Conservation (phyloP, 768 basidiomycete genomes). For the Leccinellum albellum region DNA sequence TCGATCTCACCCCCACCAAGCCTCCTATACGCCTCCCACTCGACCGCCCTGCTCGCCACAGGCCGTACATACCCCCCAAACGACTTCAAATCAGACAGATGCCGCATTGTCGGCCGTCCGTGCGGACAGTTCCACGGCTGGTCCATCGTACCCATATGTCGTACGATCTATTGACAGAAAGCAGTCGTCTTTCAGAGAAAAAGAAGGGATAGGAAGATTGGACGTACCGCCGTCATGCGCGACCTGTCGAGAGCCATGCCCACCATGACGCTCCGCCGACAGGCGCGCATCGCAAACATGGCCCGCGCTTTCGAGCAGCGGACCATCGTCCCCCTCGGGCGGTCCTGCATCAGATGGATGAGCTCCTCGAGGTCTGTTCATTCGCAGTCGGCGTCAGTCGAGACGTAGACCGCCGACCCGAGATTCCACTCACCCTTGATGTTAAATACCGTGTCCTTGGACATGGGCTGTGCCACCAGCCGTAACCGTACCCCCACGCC, state of each 20-base stretch:
- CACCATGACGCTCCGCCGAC: constrained; percentile 94
- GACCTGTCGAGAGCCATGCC: constrained; percentile 73
- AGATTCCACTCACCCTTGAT: constrained; percentile 58
- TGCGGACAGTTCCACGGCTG: constrained; percentile 91
- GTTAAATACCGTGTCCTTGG: constrained; percentile 87
- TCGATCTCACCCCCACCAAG: not conserved
- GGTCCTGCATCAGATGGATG: constrained; percentile 78
- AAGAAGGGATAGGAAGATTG: not conserved
- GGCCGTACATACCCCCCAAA: constrained; percentile 18
- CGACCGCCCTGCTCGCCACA: constrained; percentile 17
- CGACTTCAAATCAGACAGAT: constrained; percentile 51
- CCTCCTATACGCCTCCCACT: constrained; percentile 36
- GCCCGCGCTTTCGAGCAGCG: constrained; percentile 88
- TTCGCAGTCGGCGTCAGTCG: no score
- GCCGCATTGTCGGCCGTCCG: constrained; percentile 80
- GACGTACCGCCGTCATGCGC: constrained; percentile 74
- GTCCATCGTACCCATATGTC: constrained; percentile 81
- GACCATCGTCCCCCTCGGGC: constrained; percentile 76
- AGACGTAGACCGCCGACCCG: no score
- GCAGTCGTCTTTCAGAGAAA: no score
- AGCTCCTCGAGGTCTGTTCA: constrained; percentile 85
- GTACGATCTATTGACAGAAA: no score
- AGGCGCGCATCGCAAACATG: constrained; percentile 97
- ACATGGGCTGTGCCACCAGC: constrained; percentile 81
- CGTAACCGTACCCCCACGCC: constrained; percentile 41